These are phyloP conservation scores for Chaetoceros tenuissimus DNA, from an alignment of 108 stramenopile species.

Conservation along the genomic window DNA sequence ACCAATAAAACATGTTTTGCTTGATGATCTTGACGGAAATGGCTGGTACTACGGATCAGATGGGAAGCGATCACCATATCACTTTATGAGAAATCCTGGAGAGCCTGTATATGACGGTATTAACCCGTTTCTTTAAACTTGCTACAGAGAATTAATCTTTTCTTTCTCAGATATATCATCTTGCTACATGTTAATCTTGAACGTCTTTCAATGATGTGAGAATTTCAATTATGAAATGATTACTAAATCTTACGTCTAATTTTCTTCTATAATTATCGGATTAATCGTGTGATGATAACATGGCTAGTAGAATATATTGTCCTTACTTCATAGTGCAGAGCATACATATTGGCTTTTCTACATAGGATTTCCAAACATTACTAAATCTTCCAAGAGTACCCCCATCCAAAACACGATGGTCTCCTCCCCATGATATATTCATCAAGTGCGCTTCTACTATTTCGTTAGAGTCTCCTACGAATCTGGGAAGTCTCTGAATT, in stretches of 20 bases:
- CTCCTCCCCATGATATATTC: slow-evolving; percentile 94
- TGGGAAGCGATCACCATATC: slow-evolving; percentile 40
- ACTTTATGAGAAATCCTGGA: slow-evolving; percentile 54
- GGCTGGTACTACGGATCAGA: slow-evolving; percentile 64
- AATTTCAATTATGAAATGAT: too few relatives aligned
- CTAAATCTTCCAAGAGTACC: slow-evolving; percentile 91
- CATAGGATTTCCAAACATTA: slow-evolving; percentile 50
- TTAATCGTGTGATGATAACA: too few relatives aligned
- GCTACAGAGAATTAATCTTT: too few relatives aligned
- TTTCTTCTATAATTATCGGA: too few relatives aligned
- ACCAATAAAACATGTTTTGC: slow-evolving; percentile 19
- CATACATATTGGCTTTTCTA: slow-evolving; percentile 63
- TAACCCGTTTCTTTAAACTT: neutral
- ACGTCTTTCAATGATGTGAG: too few relatives aligned
- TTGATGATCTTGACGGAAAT: slow-evolving; percentile 27
- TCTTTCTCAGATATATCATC: too few relatives aligned
- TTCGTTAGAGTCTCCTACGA: slow-evolving; percentile 31
- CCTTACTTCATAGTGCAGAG: slow-evolving; percentile 53
- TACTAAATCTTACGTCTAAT: too few relatives aligned
- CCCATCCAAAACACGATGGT: slow-evolving; percentile 97
- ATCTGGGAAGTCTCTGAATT: slow-evolving; percentile 87
- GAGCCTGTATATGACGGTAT: slow-evolving; percentile 58
- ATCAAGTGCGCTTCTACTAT: slow-evolving; percentile 76
- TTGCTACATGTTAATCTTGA: too few relatives aligned
- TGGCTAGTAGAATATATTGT: neutral